Evolutionary conservation across 2,329 filamentous ascomycete species (phyloP).

Genomic region (Penicillium sp.): DNA sequence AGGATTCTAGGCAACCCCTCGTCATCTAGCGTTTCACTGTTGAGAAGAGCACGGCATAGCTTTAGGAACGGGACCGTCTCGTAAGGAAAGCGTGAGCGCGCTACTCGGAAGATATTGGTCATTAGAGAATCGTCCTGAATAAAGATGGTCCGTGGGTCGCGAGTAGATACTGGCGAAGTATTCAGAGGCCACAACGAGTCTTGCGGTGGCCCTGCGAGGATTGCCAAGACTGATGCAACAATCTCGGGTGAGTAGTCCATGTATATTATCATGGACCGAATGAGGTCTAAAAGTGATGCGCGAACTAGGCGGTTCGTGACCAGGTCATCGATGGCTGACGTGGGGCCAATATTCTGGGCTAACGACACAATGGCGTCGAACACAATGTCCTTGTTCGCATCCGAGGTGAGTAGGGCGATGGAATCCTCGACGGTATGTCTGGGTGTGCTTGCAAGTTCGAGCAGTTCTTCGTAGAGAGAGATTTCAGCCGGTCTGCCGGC

Average conservation of each 20-base stretch:
- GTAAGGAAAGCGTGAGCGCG: constrained; percentile 80
- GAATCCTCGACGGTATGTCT: constrained; percentile 51
- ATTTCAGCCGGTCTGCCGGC: constrained; percentile 39
- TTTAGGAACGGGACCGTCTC: constrained; percentile 80
- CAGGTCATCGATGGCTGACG: constrained; percentile 55
- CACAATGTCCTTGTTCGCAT: constrained; percentile 51
- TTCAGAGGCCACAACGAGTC: constrained; percentile 26
- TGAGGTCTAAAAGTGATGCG: constrained; percentile 69
- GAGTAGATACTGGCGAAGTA: constrained; percentile 25
- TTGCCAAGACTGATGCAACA: constrained; percentile 67
- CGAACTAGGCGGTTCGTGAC: constrained; percentile 68
- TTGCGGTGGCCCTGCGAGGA: constrained; percentile 57
- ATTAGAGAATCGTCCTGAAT: constrained; percentile 63
- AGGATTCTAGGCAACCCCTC: constrained; percentile 61
- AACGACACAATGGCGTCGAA: constrained; percentile 55
- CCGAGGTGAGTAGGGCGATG: constrained; percentile 53
- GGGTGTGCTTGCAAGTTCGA: constrained; percentile 50
- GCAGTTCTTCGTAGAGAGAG: constrained; percentile 53
- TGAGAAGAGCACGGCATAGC: constrained; percentile 69
- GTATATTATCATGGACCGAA: constrained; percentile 69
- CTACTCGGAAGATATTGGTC: constrained; percentile 65
- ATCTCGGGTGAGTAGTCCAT: constrained; percentile 76
- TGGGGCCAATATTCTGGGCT: constrained; percentile 49
- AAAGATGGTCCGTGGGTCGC: constrained; percentile 56
- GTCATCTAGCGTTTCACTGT: constrained; percentile 49